Evolutionary conservation across 202 grass and related monocot species (phyloP), one percentile per base, ranked within the genome.

Genomic region (Bolboschoenoplectus hybrid): DNA sequence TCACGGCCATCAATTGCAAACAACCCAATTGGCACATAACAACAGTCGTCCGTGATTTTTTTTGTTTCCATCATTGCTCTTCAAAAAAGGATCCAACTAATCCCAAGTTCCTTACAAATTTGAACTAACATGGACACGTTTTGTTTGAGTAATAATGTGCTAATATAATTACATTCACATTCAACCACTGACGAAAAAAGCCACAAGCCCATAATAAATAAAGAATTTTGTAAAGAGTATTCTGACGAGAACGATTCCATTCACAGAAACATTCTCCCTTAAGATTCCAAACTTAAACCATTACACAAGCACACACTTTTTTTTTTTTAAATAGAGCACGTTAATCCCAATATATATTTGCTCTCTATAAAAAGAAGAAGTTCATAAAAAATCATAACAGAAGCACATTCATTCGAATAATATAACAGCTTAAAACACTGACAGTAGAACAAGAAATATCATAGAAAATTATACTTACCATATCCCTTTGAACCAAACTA

Each of bases 1-100:
- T 73, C 69, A 73, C 69, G 26, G 67, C 5, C 68, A 72, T 20
- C 43, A 47, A 41, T 69, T 43, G 40, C 67, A 47, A 72, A 47
- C 17, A 49, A 49, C 69, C 69, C n/a, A 73, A 44, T 47, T 73
- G 69, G 41, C 43, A 47, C 7, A 9, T 47, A 47, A 49, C 43
- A 47, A 73, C 41, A 26, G 16, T 43, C 49, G 69, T 47, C 68
- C 1, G 68, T 1, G 17, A 66, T 35, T 66, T 66, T 4, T 36
- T 3, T 3, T 64, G 34, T 64, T 35, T 64, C 26, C 26, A 26
- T 26, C 0, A 26, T 26, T 26, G 26, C 26, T 26, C 26, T 26
- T 26, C 26, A 26, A 26, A 26, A 26, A 26, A 26, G 26, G 26
- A 26, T 26, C 26, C 26, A 26, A 26, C 26, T 26, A 26, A 26